Evolutionary conservation across 495 filamentous ascomycete species (phyloP).

Genomic region (Neurospora sp.): DNA sequence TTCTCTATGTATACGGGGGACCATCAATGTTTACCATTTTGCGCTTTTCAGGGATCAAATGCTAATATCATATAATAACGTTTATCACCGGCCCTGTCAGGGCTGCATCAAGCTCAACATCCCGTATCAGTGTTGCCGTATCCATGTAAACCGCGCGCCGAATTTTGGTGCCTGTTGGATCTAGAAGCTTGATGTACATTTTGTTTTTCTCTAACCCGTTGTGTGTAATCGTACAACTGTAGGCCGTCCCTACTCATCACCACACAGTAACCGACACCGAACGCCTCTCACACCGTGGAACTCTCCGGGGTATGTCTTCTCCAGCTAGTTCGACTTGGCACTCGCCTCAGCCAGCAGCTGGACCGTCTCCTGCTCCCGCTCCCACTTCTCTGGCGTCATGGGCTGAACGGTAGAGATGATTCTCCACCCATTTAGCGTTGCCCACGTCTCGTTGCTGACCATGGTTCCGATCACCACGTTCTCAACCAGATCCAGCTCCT

Average conservation of each 20-base stretch:
- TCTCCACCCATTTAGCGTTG: conserved; percentile 52
- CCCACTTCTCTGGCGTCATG: conserved; percentile 43
- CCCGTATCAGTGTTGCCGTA: neutral
- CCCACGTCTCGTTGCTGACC: conserved; percentile 37
- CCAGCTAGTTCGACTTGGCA: neutral
- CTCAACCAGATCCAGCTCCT: conserved; percentile 58
- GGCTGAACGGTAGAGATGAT: conserved; percentile 62
- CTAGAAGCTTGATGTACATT: neutral
- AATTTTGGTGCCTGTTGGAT: neutral
- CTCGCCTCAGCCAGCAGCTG: neutral
- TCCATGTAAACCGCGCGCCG: neutral
- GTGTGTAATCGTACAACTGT: neutral
- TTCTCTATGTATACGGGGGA: neutral
- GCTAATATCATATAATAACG: neutral
- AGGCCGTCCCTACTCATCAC: neutral
- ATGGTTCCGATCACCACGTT: conserved; percentile 66
- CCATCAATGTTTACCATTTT: neutral
- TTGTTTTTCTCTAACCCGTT: neutral
- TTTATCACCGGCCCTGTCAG: neutral
- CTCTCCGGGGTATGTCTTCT: neutral
- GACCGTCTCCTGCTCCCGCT: conserved; percentile 12
- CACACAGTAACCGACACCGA: neutral
- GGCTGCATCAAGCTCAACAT: neutral
- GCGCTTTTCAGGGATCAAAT: neutral
- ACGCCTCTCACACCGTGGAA: neutral